Conservation (phyloP, 208 protist species). For the Paratrypanosoma confusum region DNA sequence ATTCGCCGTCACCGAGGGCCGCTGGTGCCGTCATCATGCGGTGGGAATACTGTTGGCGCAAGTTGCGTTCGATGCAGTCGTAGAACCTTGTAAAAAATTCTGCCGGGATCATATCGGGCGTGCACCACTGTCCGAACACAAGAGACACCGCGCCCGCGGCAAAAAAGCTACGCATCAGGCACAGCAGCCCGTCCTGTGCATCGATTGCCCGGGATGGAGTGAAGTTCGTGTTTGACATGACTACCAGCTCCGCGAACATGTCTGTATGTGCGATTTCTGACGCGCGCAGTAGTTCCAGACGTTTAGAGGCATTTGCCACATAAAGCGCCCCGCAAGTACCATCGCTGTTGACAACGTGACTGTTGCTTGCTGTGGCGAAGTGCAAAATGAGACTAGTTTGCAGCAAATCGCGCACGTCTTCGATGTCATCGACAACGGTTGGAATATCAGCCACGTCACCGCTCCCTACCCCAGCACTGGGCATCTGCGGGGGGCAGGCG, state of each 20-base stretch:
- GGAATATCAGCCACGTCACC: background rate
- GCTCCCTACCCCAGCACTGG: conserved; percentile 16
- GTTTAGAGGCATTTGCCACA: conserved; percentile 7
- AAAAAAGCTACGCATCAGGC: conserved; percentile 61
- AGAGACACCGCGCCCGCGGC: conserved; percentile 67
- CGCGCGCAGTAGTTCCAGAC: conserved; percentile 39
- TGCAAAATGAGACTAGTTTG: conserved; percentile 21
- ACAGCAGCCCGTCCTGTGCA: conserved; percentile 46
- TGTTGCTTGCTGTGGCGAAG: conserved; percentile 14
- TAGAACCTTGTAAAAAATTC: conserved; percentile 75
- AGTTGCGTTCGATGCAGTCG: no score
- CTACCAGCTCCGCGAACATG: conserved; percentile 77
- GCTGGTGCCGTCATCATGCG: no score
- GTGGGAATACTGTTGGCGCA: no score
- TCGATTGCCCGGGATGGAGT: conserved; percentile 18
- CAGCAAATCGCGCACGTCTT: conserved; percentile 26
- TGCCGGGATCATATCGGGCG: conserved; percentile 74
- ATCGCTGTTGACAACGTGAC: conserved; percentile 10
- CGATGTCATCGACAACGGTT: conserved; percentile 37
- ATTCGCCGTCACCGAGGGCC: no score
- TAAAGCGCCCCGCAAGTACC: conserved; percentile 16
- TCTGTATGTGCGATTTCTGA: conserved; percentile 62
- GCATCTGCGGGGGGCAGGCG: conserved; percentile 11
- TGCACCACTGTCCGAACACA: conserved; percentile 80
- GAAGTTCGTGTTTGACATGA: conserved; percentile 75